Evolutionary conservation across 1,284 basidiomycete genomes (phyloP).

Genomic region (Cryptococcus sp.): DNA sequence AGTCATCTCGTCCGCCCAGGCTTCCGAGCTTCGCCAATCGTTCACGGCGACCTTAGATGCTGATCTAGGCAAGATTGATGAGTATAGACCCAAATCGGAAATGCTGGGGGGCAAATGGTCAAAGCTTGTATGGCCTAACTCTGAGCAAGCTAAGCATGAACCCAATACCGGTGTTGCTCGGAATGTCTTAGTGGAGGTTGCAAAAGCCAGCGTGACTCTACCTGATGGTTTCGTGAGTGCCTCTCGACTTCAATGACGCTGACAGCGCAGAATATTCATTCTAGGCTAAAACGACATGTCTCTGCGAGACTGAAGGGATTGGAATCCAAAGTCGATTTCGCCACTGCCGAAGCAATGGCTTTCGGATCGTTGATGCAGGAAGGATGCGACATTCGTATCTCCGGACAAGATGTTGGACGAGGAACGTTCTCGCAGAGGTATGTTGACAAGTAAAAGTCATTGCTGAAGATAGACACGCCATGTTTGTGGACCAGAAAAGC

Average conservation of each 20-base stretch:
- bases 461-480: slow-evolving; percentile 61
- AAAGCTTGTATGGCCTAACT: slow-evolving; percentile 67
- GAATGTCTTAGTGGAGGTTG: slow-evolving; percentile 57
- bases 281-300: slow-evolving; percentile 72
- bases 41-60: slow-evolving; percentile 62
- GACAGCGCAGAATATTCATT: slow-evolving; percentile 63
- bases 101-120: slow-evolving; percentile 63
- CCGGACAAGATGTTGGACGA: slow-evolving; percentile 83
- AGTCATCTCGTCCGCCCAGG: slow-evolving; percentile 55
- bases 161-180: slow-evolving; percentile 66
- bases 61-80: slow-evolving; percentile 55
- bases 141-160: slow-evolving; percentile 52
- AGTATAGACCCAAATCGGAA: slow-evolving; percentile 54
- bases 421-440: slow-evolving; percentile 84
- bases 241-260: slow-evolving; percentile 4
- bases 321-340: slow-evolving; percentile 76
- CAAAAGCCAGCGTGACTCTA: slow-evolving; percentile 63
- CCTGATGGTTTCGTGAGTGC: slow-evolving; percentile 69
- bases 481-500: slow-evolving; percentile 79
- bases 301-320: slow-evolving; percentile 69
- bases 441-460: slow-evolving; percentile 9
- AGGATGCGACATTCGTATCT: slow-evolving; percentile 74
- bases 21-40: slow-evolving; percentile 53
- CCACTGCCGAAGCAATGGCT: slow-evolving; percentile 81
- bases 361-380: slow-evolving; percentile 77